Conservation (phyloP, 257 asterid species). For the Jacaranda copaia region DNA sequence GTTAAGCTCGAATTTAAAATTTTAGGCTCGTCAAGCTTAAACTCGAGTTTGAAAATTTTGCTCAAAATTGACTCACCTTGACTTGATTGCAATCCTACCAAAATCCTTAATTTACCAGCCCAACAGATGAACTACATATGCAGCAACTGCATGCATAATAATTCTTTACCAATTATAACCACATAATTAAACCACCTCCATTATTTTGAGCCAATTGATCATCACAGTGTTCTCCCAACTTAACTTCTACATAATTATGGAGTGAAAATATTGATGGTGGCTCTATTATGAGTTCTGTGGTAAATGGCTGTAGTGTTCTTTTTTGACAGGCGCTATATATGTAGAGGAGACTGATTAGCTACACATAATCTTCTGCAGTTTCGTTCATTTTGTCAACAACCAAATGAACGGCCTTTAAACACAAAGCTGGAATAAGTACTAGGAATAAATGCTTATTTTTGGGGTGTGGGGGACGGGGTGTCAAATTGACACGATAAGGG, state of each 20-base stretch:
- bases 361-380: too few species aligned
- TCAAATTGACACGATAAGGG: not conserved
- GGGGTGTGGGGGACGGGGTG: not conserved
- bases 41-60: too few species aligned
- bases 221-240: not conserved
- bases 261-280: slow-evolving; percentile 23
- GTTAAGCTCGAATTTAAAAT: too few species aligned
- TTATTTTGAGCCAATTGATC: slow-evolving; percentile 10
- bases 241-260: not conserved
- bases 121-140: not conserved
- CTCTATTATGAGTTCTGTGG: not conserved
- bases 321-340: too few species aligned
- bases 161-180: not conserved
- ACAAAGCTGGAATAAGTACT: not conserved
- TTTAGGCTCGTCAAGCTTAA: too few species aligned
- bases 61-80: too few species aligned
- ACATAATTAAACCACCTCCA: slow-evolving; percentile 12
- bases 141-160: not conserved
- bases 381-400: slow-evolving; percentile 17
- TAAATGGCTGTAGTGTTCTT: not conserved
- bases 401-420: slow-evolving; percentile 28
- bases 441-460: not conserved
- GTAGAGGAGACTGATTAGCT: too few species aligned
- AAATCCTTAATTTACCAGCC: not conserved
- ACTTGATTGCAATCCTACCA: too few species aligned